These are phyloP conservation scores for Boletus reticulatus DNA, from an alignment of 768 basidiomycete genomes.

Conservation along the genomic window DNA sequence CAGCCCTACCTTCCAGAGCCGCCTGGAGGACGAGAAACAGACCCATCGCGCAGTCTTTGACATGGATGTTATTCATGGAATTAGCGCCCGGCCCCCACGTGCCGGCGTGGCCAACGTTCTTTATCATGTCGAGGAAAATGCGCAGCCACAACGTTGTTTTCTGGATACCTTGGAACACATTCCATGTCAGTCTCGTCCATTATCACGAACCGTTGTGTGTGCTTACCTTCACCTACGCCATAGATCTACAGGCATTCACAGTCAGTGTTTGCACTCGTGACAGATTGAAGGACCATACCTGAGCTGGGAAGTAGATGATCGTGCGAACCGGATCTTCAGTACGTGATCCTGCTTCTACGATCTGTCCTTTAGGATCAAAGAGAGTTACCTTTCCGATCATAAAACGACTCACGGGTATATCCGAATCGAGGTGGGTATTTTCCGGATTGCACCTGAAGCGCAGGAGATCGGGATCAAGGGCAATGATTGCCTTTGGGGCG, in stretches of 20 bases:
- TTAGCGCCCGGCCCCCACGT: constrained; percentile 44
- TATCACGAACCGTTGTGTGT: background rate
- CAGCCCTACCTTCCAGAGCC: constrained; percentile 39
- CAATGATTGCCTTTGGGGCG: background rate
- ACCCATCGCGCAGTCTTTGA: constrained; percentile 39
- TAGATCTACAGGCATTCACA: constrained; percentile 34
- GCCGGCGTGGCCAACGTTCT: constrained; percentile 35
- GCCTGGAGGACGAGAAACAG: constrained; percentile 37
- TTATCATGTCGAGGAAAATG: constrained; percentile 34
- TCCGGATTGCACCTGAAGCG: constrained; percentile 24
- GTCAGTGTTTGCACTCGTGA: background rate
- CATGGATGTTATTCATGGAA: constrained; percentile 37
- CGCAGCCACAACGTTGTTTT: constrained; percentile 38
- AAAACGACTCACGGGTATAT: constrained; percentile 25
- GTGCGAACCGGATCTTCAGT: constrained; percentile 42
- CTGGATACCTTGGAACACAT: constrained; percentile 28
- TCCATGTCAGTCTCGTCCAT: background rate
- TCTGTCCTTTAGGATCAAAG: constrained; percentile 16
- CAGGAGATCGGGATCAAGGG: background rate
- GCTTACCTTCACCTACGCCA: constrained; percentile 39
- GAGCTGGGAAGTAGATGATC: constrained; percentile 40
- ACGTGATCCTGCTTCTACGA: constrained; percentile 40
- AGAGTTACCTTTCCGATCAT: background rate
- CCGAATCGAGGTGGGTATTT: constrained; percentile 34
- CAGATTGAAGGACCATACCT: constrained; percentile 15